Evolutionary conservation across 371 early-diverging fungal species (phyloP), one percentile per base, ranked within the genome.

Genomic region (Mortierella sp.): DNA sequence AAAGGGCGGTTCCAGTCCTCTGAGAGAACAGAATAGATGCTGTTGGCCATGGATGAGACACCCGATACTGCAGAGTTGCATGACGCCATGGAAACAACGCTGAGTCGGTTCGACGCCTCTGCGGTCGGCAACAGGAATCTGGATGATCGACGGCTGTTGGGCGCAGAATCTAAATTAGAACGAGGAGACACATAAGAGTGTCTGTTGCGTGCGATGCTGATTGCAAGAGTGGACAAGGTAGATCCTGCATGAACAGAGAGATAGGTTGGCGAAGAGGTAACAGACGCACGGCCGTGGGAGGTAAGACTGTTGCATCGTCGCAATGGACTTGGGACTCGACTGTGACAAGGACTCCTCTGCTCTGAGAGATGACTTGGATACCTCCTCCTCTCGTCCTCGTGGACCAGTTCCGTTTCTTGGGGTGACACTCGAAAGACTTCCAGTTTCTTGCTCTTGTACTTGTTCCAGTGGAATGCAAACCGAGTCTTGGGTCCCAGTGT

Each of bases 1-100:
- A 65, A n/a, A 0, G 82, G 78, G 6, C 82, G 71, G 24, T 77
- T 71, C 82, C 82, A 82, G n/a, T 75, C 75, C 32, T 78, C 82
- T 6, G 78, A 82, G 43, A 82, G 70, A 16, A 70, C 54, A 24
- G 82, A 78, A 55, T 82, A 82, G 68, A 82, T 72, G 21, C 82
- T 82, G 56, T 75, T 74, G 12, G 78, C 74, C 29, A 75, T n/a
- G 46, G 78, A 77, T 0, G 82, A 82, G 24, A 32, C 63, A 0
- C 71, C 48, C 5, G 81, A 80, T 3, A 54, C 4, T 27, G 27
- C 68, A 68, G 68, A 68, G 68, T 41, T 68, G 11, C 68, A 68
- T 38, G 68, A 68, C 1, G 3, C 41, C 35, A 21, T 68, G 4
- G 46, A 68, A 46, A 70, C 24, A 8, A 51, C 27, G 48, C 71